Evolutionary conservation across 441 rosid species (phyloP).

Genomic region (Hura crepitans): DNA sequence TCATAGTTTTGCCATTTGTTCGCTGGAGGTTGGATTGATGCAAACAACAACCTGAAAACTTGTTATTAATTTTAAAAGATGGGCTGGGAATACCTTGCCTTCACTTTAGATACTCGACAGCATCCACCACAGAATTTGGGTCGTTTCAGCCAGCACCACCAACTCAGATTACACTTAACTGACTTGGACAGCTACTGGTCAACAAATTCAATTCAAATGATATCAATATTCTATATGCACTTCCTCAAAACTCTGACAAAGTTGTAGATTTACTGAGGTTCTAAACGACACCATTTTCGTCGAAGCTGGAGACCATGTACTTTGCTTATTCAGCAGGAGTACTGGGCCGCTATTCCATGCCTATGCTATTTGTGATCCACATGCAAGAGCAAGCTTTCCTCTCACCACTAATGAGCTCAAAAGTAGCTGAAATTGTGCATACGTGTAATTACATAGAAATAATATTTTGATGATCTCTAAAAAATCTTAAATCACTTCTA

Average conservation of each 20-base stretch:
- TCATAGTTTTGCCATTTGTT: conserved; percentile 52
- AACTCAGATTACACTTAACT: background rate
- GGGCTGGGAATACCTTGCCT: conserved; percentile 61
- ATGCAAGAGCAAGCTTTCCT: conserved; percentile 84
- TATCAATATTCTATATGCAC: conserved; percentile 36
- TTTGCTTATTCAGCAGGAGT: conserved; percentile 63
- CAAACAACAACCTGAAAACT: conserved; percentile 73
- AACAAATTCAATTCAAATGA: too few relatives aligned
- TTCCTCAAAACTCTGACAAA: conserved; percentile 79
- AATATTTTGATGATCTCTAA: too few relatives aligned
- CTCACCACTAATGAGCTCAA: conserved; percentile 78
- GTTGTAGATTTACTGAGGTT: conserved; percentile 40
- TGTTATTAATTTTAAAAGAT: background rate
- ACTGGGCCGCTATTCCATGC: conserved; percentile 95
- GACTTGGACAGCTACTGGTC: background rate
- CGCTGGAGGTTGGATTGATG: conserved; percentile 60
- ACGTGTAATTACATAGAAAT: conserved; percentile 8
- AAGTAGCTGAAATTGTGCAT: conserved; percentile 51
- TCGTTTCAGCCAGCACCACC: conserved; percentile 27
- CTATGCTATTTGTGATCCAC: conserved; percentile 86
- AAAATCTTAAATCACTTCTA: too few relatives aligned
- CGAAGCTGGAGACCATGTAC: conserved; percentile 46
- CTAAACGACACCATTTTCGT: conserved; percentile 34
- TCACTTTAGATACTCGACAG: conserved; percentile 95
- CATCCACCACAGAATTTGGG: conserved; percentile 75